Percentiles rank a stretch among this genome's conserved stretches.
These are phyloP conservation scores for Senecio squalidus DNA, from an alignment of 140 eudicot genomes.

Conservation along the genomic window DNA sequence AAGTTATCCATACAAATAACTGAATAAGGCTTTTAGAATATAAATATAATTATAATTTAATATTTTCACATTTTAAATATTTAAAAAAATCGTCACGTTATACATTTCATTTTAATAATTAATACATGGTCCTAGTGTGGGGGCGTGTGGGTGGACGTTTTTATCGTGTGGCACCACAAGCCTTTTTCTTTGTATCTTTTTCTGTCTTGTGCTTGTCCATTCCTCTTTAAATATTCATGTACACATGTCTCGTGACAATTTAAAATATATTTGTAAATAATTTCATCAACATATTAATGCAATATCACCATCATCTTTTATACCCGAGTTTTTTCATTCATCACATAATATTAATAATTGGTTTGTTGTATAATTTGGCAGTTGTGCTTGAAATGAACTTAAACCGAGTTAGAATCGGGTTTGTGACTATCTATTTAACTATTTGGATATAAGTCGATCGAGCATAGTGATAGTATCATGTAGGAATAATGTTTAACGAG, in stretches of 20 bases:
- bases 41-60: too few species aligned
- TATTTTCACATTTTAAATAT: too few species aligned
- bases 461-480: too few species aligned
- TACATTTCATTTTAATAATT: too few species aligned
- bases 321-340: not conserved
- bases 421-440: too few species aligned
- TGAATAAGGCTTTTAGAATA: too few species aligned
- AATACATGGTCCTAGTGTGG: not conserved
- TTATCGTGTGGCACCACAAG: constrained; percentile 9
- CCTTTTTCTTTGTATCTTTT: not conserved
- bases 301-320: not conserved
- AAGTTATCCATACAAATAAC: too few species aligned
- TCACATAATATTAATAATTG: not conserved
- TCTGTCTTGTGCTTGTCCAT: not conserved
- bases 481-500: too few species aligned
- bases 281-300: not conserved
- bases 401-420: too few species aligned
- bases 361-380: not conserved
- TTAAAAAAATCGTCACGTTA: too few species aligned
- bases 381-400: too few species aligned
- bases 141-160: not conserved
- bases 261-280: not conserved
- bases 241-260: not conserved
- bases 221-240: not conserved
- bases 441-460: too few species aligned